Percentiles rank a stretch among this genome's conserved stretches.
Evolutionary conservation across 768 basidiomycete genomes (phyloP).

Genomic region (Boletus patriciae): DNA sequence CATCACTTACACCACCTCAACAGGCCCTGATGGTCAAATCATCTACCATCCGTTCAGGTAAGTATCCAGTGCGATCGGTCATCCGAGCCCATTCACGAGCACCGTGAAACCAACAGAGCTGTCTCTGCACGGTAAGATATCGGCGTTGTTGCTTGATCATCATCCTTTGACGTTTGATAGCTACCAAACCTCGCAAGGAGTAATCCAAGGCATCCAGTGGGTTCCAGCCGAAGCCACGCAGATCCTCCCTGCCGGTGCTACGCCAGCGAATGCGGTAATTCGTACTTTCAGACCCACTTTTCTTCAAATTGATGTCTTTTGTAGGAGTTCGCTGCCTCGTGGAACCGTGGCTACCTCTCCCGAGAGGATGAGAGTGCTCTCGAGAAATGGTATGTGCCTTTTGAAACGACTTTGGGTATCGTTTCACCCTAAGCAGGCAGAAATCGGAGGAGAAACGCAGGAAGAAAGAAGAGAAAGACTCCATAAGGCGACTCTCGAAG

Average conservation of each 20-base stretch:
- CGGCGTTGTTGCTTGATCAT: not conserved
- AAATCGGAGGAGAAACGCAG: constrained; percentile 50
- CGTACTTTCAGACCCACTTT: constrained; percentile 2
- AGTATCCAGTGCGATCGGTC: constrained; percentile 23
- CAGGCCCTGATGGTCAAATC: constrained; percentile 57
- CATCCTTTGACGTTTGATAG: constrained; percentile 37
- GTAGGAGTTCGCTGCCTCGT: constrained; percentile 61
- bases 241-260: constrained; percentile 58
- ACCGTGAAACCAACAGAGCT: constrained; percentile 48
- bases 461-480: constrained; percentile 50
- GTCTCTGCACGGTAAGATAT: constrained; percentile 65
- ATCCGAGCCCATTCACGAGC: constrained; percentile 13
- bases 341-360: constrained; percentile 46
- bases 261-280: constrained; percentile 56
- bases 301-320: constrained; percentile 1
- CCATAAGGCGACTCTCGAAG: constrained; percentile 39
- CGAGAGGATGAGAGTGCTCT: constrained; percentile 42
- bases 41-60: constrained; percentile 77
- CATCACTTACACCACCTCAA: constrained; percentile 70
- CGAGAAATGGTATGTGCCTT: constrained; percentile 44
- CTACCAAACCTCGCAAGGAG: constrained; percentile 68
- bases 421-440: constrained; percentile 41
- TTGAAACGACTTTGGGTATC: not conserved
- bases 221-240: constrained; percentile 69
- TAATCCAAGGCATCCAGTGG: constrained; percentile 64